Base-by-base conservation (phyloP, 768 basidiomycete genomes). In the Boletus sp. region DNA sequence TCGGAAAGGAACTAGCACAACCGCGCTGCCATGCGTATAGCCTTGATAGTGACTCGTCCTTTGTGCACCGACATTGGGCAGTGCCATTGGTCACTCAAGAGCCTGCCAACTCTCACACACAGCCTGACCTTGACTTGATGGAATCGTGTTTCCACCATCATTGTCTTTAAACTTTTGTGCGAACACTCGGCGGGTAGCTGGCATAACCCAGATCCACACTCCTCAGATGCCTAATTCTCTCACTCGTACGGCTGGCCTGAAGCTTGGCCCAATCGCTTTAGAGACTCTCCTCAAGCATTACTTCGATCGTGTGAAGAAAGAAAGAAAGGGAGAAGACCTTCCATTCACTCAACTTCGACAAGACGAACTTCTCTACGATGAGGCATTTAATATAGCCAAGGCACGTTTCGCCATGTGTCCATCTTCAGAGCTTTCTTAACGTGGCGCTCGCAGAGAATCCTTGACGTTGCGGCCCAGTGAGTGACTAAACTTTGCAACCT, bases 201-300 rank as follows among this genome's bases (percentile, higher is more conserved):
- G 21, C n/a, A 10, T 23, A 42, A 21, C 2, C 9, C 50, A 5
- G 37, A 14, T 43, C 39, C 32, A 32, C 33, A 29, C 4, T 29
- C 37, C 19, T 13, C 37, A 25, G 42, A 73, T 72, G 72, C 51
- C 74, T 25, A 89, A 84, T 65, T 66, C 85, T 19, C 76, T 91
- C 39, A 80, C 85, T 33, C 75, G 84, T 32, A 76, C 83, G 49
- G 80, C 82, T 27, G 81, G 85, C 37, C 69, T 89, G 55, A 79
- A 76, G 63, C 74, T 88, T n/a, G 89, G 85, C 0, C 88, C 89
- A 5, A 68, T 90, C 50, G 76, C 90, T 33, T 65, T 91, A 21
- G 87, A 85, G 60, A 90, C 88, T 1, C 77, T 93, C n/a, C 77
- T 93, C 64, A 88, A 87, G 67, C 92, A 94, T 66, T 95, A 92